Evolutionary conservation across 352 stramenopile genomes (phyloP), one percentile per base, ranked within the genome.

Genomic region (Phytopythium delawarense): DNA sequence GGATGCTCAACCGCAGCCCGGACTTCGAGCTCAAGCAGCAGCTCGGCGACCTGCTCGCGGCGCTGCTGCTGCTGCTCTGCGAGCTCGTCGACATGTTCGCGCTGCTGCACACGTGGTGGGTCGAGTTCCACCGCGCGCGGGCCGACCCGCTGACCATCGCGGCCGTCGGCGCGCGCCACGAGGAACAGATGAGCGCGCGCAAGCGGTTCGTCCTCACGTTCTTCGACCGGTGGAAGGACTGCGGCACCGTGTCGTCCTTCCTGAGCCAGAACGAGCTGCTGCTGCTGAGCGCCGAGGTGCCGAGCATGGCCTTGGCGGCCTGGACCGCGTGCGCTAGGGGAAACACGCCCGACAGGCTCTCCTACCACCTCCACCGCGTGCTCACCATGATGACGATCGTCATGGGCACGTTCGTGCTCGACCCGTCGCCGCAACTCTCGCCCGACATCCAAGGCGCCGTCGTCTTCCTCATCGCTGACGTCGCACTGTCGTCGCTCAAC

Each of bases 141-240:
- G 6, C 55, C 8, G 55, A 32, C 37, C 23, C 39, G 25, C 39
- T 61, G 25, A 55, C 64, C 9, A 71, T 74, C 52, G 64, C 64
- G 39, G 67, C 64, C 52, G 64, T 63, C 46, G 42, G 57, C 5
- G 53, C 52, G n/a, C 46, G 64, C 28, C 52, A 66, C 61, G 48
- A 53, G 23, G 12, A 57, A 7, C 64, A 57, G 7, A 66, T 64
- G 37, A 58, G 69, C 30, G 50, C 59, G 2, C 40, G 52, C 51
- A 74, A 71, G 57, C 60, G 54, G 13, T 34, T 74, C 16, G 57
- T 69, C 21, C 60, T 74, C 35, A 74, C 64, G 40, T 74, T 74
- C 49, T 74, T 74, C 60, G 67, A 74, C 48, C 64, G 67, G 25
- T 74, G 64, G 67, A 74, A 74, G 56, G 64, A 71, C 57, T 74